These are phyloP conservation scores for Actinomucor elegans DNA, from an alignment of 371 early-diverging fungal genomes.

Conservation along the genomic window DNA sequence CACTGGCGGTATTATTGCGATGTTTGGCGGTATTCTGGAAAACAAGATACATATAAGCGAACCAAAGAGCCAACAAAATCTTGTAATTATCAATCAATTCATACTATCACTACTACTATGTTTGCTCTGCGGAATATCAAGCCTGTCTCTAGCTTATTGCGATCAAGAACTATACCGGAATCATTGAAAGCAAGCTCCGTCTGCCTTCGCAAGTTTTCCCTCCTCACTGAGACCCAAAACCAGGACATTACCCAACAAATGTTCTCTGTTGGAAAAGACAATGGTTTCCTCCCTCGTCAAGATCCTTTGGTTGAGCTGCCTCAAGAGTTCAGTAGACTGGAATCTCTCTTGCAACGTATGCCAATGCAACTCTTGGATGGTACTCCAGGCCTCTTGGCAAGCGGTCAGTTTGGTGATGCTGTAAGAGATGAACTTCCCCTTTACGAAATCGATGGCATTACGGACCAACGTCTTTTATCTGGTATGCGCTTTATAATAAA, in stretches of 20 bases:
- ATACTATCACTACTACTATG: neutral
- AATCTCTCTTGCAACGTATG: slow-evolving; percentile 77
- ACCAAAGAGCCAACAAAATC: neutral
- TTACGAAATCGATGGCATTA: slow-evolving; percentile 69
- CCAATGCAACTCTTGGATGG: slow-evolving; percentile 69
- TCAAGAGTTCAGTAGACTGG: slow-evolving; percentile 63
- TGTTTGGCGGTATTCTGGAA: slow-evolving; percentile 15
- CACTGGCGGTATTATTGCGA: slow-evolving; percentile 22
- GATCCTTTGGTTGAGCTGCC: slow-evolving; percentile 70
- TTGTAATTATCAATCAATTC: neutral
- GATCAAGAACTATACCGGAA: neutral
- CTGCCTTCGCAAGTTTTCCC: slow-evolving; percentile 8
- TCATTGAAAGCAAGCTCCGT: neutral
- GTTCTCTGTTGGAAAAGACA: slow-evolving; percentile 66
- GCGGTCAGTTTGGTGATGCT: slow-evolving; percentile 79
- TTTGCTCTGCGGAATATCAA: slow-evolving; percentile 8
- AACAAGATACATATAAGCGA: slow-evolving; percentile 12
- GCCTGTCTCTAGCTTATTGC: neutral
- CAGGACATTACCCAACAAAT: slow-evolving; percentile 20
- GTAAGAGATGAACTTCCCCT: slow-evolving; percentile 70
- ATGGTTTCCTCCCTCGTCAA: slow-evolving; percentile 75
- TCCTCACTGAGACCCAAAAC: slow-evolving; percentile 17
- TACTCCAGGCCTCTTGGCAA: slow-evolving; percentile 70
- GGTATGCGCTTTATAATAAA: slow-evolving; percentile 37
- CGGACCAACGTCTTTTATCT: slow-evolving; percentile 69